These are phyloP conservation scores for Torulaspora gathmanii DNA, from an alignment of 805 yeast genomes.

Conservation along the genomic window DNA sequence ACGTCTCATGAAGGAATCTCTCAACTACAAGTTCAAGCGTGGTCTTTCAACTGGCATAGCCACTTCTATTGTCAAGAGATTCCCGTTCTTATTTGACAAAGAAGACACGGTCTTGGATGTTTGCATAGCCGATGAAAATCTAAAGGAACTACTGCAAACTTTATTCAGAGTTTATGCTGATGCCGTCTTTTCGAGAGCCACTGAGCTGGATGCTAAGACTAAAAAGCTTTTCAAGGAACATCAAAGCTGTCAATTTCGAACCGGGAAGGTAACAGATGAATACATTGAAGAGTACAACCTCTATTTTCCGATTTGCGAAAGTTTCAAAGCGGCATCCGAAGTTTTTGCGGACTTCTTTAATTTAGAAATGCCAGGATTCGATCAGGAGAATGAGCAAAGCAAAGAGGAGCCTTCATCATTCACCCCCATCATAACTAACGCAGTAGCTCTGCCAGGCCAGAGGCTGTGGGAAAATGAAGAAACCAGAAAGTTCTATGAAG, in stretches of 20 bases:
- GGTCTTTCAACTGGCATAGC: constrained; percentile 40
- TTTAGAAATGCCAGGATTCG: constrained; percentile 38
- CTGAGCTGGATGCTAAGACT: constrained; percentile 37
- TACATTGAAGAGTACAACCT: constrained; percentile 37
- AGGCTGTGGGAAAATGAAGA: constrained; percentile 62
- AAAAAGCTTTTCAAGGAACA: constrained; percentile 39
- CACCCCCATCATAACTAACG: constrained; percentile 27
- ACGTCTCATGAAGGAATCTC: constrained; percentile 42
- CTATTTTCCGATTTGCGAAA: constrained; percentile 39
- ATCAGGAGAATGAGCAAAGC: constrained; percentile 24
- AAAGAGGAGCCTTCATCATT: constrained; percentile 32
- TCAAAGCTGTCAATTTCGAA: constrained; percentile 55
- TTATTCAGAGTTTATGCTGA: constrained; percentile 43
- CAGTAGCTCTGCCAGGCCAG: constrained; percentile 18
- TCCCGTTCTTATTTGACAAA: constrained; percentile 35
- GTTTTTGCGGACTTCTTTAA: constrained; percentile 42
- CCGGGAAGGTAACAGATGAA: constrained; percentile 52
- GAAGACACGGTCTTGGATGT: constrained; percentile 26
- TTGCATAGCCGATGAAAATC: constrained; percentile 29
- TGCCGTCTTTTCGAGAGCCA: constrained; percentile 39
- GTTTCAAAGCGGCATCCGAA: constrained; percentile 42
- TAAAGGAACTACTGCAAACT: constrained; percentile 33
- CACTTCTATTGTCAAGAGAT: constrained; percentile 47
- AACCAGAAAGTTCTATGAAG: constrained; percentile 59
- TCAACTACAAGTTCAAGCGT: constrained; percentile 38